Conservation (phyloP, 257 asterid species). For the Jacaranda mimosifolia region DNA sequence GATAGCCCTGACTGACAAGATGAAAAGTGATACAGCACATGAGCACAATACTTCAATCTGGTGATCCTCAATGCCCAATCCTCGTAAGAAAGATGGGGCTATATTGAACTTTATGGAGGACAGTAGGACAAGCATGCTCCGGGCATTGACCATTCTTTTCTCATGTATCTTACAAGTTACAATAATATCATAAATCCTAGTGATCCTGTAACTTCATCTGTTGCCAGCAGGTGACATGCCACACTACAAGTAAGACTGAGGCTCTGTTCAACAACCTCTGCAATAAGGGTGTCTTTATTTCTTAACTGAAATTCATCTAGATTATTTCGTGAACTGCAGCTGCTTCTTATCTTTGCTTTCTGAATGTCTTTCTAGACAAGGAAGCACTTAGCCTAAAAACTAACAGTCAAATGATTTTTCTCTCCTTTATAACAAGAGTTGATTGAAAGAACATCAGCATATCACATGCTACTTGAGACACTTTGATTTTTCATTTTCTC, state of each 20-base stretch:
- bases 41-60: not conserved
- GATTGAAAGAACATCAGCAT: constrained; percentile 13
- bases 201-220: not conserved
- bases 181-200: not conserved
- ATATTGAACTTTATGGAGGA: not conserved
- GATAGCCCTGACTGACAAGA: not conserved
- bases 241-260: not conserved
- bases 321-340: not conserved
- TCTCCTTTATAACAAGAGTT: not conserved
- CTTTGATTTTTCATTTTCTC: not conserved
- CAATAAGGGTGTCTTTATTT: constrained; percentile 3
- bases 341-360: not conserved
- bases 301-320: not conserved
- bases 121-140: constrained; percentile 9
- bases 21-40: not conserved
- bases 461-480: constrained; percentile 23
- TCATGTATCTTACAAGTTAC: constrained; percentile 1
- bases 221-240: not conserved
- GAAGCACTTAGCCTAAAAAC: too few species aligned
- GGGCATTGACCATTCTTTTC: not conserved
- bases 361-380: too few species aligned
- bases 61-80: constrained; percentile 21
- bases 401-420: not conserved
- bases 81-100: not conserved
- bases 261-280: constrained; percentile 9